Evolutionary conservation across 495 filamentous ascomycete species (phyloP), one percentile per base, ranked within the genome.

Genomic region (Jackrogersella multiformis): DNA sequence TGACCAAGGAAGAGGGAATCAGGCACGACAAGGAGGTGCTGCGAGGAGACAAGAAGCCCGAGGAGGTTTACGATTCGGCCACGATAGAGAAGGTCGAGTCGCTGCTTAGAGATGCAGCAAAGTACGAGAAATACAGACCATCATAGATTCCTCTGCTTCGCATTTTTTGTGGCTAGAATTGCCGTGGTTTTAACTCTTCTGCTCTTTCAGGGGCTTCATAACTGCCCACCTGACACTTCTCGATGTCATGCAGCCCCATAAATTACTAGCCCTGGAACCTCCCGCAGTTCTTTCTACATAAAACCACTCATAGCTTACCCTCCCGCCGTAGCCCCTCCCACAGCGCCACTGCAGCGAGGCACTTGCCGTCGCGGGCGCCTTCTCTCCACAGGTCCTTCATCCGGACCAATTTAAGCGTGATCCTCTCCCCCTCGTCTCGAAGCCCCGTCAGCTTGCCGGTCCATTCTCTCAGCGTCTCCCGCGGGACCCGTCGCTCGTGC

Each of bases 1-100:
- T 99, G 93, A 98, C 96, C 6, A 97, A 95, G 76, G 94, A 98
- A 61, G 95, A 98, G 74, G 89, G 88, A n/a, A 79, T 83, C 9
- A 81, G 82, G 54, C 95, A 99, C 73, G 91, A 94, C 72, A 88
- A 87, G 64, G 86, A 92, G 71, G 86, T 97, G 13, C 75, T 98
- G n/a, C 87, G 83, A 64, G 92, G 84, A 0, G 82, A 79, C 4
- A 91, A 89, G 81, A 80, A 51, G 12, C 82, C 82, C 8, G 88
- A 92, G 72, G 88, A 94, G 6, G 44, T 97, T 35, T 97, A 97
- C 73, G 85, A 88, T 58, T 72, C 69, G 21, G 81, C 84, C 16
- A 85, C 89, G 0, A 70, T 94, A 9, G 82, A 87, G 64, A 77
- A 79, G 32, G 91, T 96, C 21, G 84, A 88, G 68, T 71, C 79